Base-by-base conservation (phyloP, 139 green algal species). In the Ettlia oleoabundans region DNA sequence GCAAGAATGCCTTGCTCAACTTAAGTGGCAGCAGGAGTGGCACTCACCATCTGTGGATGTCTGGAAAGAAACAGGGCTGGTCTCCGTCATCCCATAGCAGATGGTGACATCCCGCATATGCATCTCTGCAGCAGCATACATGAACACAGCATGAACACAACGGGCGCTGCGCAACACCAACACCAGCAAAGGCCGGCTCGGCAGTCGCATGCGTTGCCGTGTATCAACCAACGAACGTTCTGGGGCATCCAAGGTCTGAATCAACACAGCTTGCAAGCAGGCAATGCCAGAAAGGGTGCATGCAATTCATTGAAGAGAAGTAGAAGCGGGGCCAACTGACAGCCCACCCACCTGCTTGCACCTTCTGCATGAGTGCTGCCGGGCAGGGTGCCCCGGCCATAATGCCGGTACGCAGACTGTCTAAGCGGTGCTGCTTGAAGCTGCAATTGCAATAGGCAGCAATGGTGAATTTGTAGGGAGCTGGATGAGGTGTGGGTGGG, bases 331-430 rank as follows among this genome's bases (percentile, higher is more conserved):
- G 22, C 64, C 30, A 41, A 26, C 30, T 22, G 8, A 10, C 32
- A 43, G 35, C 73, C 24, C 8, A 67, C 73, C 73, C 28, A 58
- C 47, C 13, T 58, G 53, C 1, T 38, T 47, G 37, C 33, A 87
- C 83, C n/a, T 53, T 58, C 51, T 41, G 51, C 83, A 87, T 87
- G 21, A 87, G 33, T 3, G 82, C 52, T 22, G 38, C 66, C 26
- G 83, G 83, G 76, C 83, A 87, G 63, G 83, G 76, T 21, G 32
- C 41, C 8, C 83, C 83, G 38, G 83, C 83, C 83, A 87, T 87
- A 51, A 87, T 87, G 72, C 83, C 83, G 28, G 83, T 87, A 1
- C 83, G 75, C 74, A 87, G 83, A 30, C 33, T 69, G 30, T 8
- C 22, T 28, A 87, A 40, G 33, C 70, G 24, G 24, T 68, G 63